Conservation (phyloP, 2,329 filamentous ascomycete genomes). For the Moelleriella libera region DNA sequence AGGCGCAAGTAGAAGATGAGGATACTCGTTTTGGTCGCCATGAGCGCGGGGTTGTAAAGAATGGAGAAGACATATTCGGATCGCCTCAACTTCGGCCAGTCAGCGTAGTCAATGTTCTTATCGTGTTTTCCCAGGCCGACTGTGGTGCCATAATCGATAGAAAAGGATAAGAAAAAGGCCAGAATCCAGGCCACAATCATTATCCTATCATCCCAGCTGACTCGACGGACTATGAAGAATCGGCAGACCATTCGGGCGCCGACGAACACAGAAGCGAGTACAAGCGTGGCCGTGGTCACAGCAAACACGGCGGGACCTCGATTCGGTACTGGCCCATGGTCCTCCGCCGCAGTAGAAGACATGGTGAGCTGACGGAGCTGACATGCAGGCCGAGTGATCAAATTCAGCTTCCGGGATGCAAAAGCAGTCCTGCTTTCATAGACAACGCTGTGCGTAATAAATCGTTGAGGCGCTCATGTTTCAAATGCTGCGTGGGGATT, state of each 20-base stretch:
- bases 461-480: conserved; percentile 1
- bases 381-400: conserved; percentile 1
- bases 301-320: conserved; percentile 50
- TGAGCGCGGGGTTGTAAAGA: conserved; percentile 70
- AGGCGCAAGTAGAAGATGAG: conserved; percentile 80
- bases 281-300: conserved; percentile 56
- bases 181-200: conserved; percentile 69
- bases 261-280: conserved; percentile 62
- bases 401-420: neutral
- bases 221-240: conserved; percentile 54
- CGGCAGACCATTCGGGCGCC: conserved; percentile 60
- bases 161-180: conserved; percentile 51
- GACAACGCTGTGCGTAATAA: neutral
- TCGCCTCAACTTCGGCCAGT: conserved; percentile 37
- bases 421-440: neutral
- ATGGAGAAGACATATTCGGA: conserved; percentile 52
- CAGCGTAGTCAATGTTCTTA: conserved; percentile 34
- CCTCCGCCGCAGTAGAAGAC: conserved; percentile 4
- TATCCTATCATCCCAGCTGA: conserved; percentile 67
- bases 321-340: conserved; percentile 21
- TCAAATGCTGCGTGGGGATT: neutral
- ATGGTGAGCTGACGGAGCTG: conserved; percentile 1
- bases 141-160: conserved; percentile 48
- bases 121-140: conserved; percentile 59
- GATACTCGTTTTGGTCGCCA: conserved; percentile 88